Conservation (phyloP, 2,329 filamentous ascomycete species). For the Helminthosporium solani region DNA sequence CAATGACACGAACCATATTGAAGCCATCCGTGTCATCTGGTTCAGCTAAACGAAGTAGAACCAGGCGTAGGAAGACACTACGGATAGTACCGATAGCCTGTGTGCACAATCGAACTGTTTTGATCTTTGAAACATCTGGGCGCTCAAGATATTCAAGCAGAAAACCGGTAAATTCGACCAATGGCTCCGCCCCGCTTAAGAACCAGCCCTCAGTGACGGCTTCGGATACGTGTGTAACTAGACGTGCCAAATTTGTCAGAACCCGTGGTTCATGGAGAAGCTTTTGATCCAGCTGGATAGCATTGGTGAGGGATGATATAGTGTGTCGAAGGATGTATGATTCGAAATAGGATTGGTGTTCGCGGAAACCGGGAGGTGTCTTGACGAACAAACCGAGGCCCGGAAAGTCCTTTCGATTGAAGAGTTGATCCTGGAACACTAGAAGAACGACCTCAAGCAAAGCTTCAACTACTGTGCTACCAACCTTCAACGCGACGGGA, state of each 20-base stretch:
- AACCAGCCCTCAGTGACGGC: conserved; percentile 97
- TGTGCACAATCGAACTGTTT: conserved; percentile 87
- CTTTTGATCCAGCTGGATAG: conserved; percentile 70
- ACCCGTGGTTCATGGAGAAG: conserved; percentile 77
- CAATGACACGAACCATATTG: conserved; percentile 71
- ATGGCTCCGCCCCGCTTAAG: conserved; percentile 76
- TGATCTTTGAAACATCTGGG: conserved; percentile 75
- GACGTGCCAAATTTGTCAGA: conserved; percentile 81
- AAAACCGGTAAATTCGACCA: conserved; percentile 83
- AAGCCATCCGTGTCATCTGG: conserved; percentile 66
- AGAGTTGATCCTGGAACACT: conserved; percentile 82
- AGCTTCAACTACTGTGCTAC: conserved; percentile 71
- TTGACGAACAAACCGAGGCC: conserved; percentile 85
- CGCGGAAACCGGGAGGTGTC: conserved; percentile 86
- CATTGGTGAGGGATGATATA: conserved; percentile 67
- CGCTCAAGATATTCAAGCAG: conserved; percentile 86
- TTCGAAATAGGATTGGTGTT: conserved; percentile 93
- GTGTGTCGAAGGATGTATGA: conserved; percentile 81
- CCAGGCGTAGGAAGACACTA: conserved; percentile 73
- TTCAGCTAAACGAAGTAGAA: conserved; percentile 80
- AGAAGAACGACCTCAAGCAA: conserved; percentile 75
- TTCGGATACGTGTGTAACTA: conserved; percentile 79
- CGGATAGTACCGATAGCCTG: conserved; percentile 78
- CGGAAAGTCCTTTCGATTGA: conserved; percentile 84
- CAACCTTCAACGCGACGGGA: conserved; percentile 51